Base-by-base conservation (phyloP, 2,329 filamentous ascomycete genomes). In the Aspergillus versicolor region DNA sequence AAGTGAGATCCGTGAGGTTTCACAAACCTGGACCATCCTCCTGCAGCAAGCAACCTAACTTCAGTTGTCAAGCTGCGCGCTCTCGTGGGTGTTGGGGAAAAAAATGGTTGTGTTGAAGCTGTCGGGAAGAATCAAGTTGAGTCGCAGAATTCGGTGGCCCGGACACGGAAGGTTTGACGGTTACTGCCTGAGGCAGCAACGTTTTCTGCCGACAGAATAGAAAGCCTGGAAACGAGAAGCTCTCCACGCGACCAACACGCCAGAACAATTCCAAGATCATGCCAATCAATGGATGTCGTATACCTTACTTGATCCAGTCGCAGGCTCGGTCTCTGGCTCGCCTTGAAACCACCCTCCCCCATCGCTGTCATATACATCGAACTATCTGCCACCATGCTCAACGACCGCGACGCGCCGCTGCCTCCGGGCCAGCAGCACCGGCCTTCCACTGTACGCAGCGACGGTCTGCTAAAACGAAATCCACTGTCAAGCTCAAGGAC, bases 401-500 rank as follows among this genome's bases (percentile, higher is more conserved):
- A 51, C 65, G 63, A 27, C 52, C 66, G 41, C 49, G 62, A 52
- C 64, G 60, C 38, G 43, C 64, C 46, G 41, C 45, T 46, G 22
- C 45, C 52, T 63, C 59, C 43, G 52, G 51, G 52, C 58, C 58
- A 52, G 50, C 51, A 52, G 50, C 51, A 51, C 54, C 59, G 40
- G 54, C 44, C 47, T 47, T 64, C 22, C 54, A 17, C 46, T 19
- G 61, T 22, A 55, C 62, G 30, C 62, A 62, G 46, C 66, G 72
- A 63, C 65, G 56, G 13, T 54, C 67, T 42, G 73, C 73, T 47
- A 77, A 75, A 63, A 74, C 69, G 1, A 68, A 71, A 53, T 64
- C 73, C 3, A 73, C 70, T 0, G 62, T 72, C 24, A 77, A 75
- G 44, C 63, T 79, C 22, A 75, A 79, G 58, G 77, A 83, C 24